Percentiles rank a stretch among this genome's conserved stretches.
Evolutionary conservation across 768 basidiomycete genomes (phyloP).

Genomic region (Austroboletus eburneus): DNA sequence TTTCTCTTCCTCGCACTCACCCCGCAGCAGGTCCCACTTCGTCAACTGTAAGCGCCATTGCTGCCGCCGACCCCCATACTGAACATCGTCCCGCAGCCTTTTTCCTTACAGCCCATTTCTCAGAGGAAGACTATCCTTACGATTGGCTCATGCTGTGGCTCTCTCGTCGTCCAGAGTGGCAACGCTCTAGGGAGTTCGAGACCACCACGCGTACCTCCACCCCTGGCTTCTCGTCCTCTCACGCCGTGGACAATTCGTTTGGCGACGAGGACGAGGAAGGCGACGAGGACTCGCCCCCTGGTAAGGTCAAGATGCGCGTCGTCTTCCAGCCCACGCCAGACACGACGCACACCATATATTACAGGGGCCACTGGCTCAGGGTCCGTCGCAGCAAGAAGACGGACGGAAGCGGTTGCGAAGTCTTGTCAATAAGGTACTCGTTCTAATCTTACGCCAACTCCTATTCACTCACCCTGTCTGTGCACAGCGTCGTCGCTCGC

Average conservation of each 20-base stretch:
- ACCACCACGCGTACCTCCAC: slow-evolving; percentile 75
- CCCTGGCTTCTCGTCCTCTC: slow-evolving; percentile 48
- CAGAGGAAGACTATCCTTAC: slow-evolving; percentile 86
- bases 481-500: slow-evolving; percentile 70
- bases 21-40: slow-evolving; percentile 63
- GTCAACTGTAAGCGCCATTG: slow-evolving; percentile 66
- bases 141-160: slow-evolving; percentile 93
- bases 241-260: slow-evolving; percentile 51
- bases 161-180: slow-evolving; percentile 82
- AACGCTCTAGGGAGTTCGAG: slow-evolving; percentile 84
- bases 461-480: slow-evolving; percentile 11
- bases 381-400: slow-evolving; percentile 66
- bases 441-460: slow-evolving; percentile 13
- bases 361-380: slow-evolving; percentile 79
- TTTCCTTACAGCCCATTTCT: slow-evolving; percentile 89
- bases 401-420: slow-evolving; percentile 66
- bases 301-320: slow-evolving; percentile 72
- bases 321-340: slow-evolving; percentile 87
- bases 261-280: slow-evolving; percentile 43
- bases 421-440: slow-evolving; percentile 67
- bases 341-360: slow-evolving; percentile 86
- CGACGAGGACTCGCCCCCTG: slow-evolving; percentile 48
- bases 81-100: slow-evolving; percentile 44
- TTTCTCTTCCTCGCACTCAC: slow-evolving; percentile 8
- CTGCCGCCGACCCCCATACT: slow-evolving; percentile 4